These are phyloP conservation scores for Sarcodon aspratus DNA, from an alignment of 768 basidiomycete genomes.

Conservation along the genomic window DNA sequence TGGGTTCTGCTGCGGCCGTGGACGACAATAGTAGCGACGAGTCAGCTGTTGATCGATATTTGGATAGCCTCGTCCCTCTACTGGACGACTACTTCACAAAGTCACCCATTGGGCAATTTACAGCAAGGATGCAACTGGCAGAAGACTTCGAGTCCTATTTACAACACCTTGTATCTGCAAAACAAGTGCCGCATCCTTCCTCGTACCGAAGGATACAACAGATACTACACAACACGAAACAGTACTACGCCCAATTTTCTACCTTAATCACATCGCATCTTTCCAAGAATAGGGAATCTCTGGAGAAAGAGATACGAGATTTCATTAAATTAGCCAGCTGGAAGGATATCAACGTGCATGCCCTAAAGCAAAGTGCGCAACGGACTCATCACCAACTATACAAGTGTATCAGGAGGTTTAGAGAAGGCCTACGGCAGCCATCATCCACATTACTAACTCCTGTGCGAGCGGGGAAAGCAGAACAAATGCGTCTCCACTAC, in stretches of 20 bases:
- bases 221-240: slow-evolving; percentile 49
- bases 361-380: slow-evolving; percentile 84
- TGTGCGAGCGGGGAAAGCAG: too few relatives aligned
- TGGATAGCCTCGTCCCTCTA: slow-evolving; percentile 60
- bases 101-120: slow-evolving; percentile 80
- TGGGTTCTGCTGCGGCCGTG: slow-evolving; percentile 42
- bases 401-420: slow-evolving; percentile 84
- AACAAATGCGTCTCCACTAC: neutral
- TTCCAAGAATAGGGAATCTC: slow-evolving; percentile 20
- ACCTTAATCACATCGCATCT: slow-evolving; percentile 38
- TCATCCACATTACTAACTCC: slow-evolving; percentile 19
- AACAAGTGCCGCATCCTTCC: slow-evolving; percentile 1
- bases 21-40: slow-evolving; percentile 17
- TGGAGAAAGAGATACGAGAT: slow-evolving; percentile 75
- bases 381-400: slow-evolving; percentile 86
- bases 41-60: slow-evolving; percentile 34
- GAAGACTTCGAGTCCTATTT: slow-evolving; percentile 49
- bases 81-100: slow-evolving; percentile 69
- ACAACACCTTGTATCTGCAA: slow-evolving; percentile 22
- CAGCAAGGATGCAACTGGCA: slow-evolving; percentile 54
- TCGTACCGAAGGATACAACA: slow-evolving; percentile 30
- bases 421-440: slow-evolving; percentile 78
- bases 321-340: slow-evolving; percentile 96
- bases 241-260: slow-evolving; percentile 54
- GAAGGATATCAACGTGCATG: slow-evolving; percentile 95